Percentiles rank a stretch among this genome's conserved stretches.
phyloP scores from a whole-genome alignment of 83 land plant genomes.

The Thuja plicata region DNA sequence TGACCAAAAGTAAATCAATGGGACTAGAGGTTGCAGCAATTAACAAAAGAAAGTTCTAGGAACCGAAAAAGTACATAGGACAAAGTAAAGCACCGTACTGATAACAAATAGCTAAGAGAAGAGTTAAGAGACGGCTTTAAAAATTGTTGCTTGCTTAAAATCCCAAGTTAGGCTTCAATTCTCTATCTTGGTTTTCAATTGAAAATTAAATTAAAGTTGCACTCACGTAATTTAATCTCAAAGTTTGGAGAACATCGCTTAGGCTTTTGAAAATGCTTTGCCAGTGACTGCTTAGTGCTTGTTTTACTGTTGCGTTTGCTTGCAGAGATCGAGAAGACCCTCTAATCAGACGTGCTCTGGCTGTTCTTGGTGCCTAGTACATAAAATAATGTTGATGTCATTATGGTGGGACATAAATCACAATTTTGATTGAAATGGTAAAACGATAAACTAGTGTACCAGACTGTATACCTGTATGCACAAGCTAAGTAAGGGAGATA shows the following conservation, averaged over 20 bases:
- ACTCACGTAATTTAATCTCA: conserved; percentile 70
- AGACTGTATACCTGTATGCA: conserved; percentile 80
- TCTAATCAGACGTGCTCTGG: conserved; percentile 52
- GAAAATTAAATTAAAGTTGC: not conserved
- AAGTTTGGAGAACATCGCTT: conserved; percentile 37
- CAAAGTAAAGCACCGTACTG: too few relatives aligned
- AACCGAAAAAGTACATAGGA: too few relatives aligned
- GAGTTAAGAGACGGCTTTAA: not conserved
- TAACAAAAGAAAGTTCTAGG: too few relatives aligned
- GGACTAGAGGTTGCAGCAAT: too few relatives aligned
- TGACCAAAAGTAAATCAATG: too few relatives aligned
- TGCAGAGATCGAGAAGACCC: conserved; percentile 50
- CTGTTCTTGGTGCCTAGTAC: conserved; percentile 77
- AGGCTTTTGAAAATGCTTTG: conserved; percentile 77
- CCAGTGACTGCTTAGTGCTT: conserved; percentile 80
- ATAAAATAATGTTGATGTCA: not conserved
- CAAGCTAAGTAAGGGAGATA: conserved; percentile 83
- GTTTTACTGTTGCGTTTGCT: conserved; percentile 57
- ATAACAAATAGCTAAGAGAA: not conserved
- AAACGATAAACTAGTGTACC: not conserved
- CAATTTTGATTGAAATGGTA: not conserved
- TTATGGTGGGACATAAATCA: not conserved
- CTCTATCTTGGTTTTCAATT: not conserved
- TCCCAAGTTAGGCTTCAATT: not conserved
- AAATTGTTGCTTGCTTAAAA: not conserved